A percentile compares a stretch with the other conserved stretches of the same genome.
Conservation (phyloP, 1,284 basidiomycete species). For the Apiotrichum sp. region DNA sequence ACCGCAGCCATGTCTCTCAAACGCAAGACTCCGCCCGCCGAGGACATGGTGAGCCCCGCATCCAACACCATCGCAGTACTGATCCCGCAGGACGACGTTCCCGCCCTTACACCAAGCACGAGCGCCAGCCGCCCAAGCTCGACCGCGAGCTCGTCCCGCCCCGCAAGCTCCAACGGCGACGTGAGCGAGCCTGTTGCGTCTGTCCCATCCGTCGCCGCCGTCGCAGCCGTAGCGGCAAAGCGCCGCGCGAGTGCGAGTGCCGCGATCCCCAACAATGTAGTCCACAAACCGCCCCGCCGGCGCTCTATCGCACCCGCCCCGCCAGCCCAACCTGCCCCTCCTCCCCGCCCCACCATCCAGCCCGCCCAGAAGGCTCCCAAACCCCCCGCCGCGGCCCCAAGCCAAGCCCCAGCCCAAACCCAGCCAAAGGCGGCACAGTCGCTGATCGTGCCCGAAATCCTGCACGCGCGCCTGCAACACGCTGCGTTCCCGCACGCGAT, state of each 20-base stretch:
- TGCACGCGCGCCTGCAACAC: neutral
- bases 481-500: neutral
- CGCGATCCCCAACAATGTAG: neutral
- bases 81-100: neutral
- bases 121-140: neutral
- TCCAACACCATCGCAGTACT: neutral
- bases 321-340: too few relatives aligned
- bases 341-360: too few relatives aligned
- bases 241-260: neutral
- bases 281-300: too few relatives aligned
- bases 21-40: slow-evolving; percentile 9
- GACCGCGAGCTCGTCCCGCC: neutral
- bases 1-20: neutral
- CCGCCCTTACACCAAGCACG: neutral
- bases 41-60: neutral
- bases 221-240: too few relatives aligned
- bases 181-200: neutral
- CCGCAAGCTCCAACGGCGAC: neutral
- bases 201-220: neutral
- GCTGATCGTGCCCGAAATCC: neutral
- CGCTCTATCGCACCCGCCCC: too few relatives aligned
- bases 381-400: neutral
- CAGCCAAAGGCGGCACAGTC: neutral
- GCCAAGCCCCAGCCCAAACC: neutral
- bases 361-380: too few relatives aligned